Evolutionary conservation across 73 alveolate genomes (phyloP), one percentile per base, ranked within the genome.

Genomic region (Paramecium caudatum): DNA sequence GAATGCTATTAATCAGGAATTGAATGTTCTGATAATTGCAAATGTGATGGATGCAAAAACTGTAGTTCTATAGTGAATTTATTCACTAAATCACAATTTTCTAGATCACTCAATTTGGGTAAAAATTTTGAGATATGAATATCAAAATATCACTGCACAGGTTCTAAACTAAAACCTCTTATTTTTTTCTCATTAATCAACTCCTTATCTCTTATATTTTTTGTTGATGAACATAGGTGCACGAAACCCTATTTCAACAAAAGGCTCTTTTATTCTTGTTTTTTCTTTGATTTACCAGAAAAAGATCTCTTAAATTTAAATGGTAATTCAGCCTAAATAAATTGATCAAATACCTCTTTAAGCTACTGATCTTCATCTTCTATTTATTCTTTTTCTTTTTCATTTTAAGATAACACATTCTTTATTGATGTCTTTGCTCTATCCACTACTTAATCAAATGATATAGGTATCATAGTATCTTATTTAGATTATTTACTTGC

Each of bases 1-100:
- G 96, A 93, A 50, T 93, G 96, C 85, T 93, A 82, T 47, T 46
- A 91, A 23, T 17, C 47, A 43, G 96, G 96, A 7, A 65, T 93
- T 5, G 86, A 47, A 27, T 93, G 96, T 48, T 39, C 90, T 4
- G 93, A 83, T 17, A 36, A 39, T 15, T 93, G 96, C 45, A 83
- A 83, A 83, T 83, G 92, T 37, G 92, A 83, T 32, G 84, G 84
- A 50, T 83, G 92, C 41, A 32, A 46, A 19, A 83, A 83, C 61
- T 36, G 92, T 39, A 85, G 50, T 37, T 37, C 84, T 32, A 8
- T 12, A n/a, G n/a, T n/a, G n/a, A 23, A 55, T 23, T 27, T 43
- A 55, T 55, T 55, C 46, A 10, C 70, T 1, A 49, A 49, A 49
- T 19, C 17, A 49, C 30, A 23, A 55, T 37, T 27, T 23, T 27